Conservation (phyloP, 768 basidiomycete genomes). For the Cystofilobasidium capitatum region DNA sequence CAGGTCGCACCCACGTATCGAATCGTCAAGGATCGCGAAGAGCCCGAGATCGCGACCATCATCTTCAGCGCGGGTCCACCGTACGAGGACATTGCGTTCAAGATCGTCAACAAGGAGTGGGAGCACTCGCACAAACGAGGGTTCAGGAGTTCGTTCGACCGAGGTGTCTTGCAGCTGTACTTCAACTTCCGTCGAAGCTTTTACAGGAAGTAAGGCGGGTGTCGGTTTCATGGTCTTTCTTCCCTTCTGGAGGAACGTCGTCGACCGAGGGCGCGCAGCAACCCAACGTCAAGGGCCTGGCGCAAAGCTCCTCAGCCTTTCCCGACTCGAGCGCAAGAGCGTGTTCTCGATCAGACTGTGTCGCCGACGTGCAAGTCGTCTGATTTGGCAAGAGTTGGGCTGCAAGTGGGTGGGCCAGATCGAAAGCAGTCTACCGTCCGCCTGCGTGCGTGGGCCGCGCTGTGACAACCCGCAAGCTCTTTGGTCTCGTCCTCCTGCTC, state of each 20-base stretch:
- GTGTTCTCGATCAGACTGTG: not conserved
- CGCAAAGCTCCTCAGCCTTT: not conserved
- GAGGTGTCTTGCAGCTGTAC: conserved; percentile 90
- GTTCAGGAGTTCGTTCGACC: conserved; percentile 92
- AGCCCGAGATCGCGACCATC: conserved; percentile 86
- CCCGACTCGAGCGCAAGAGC: not conserved
- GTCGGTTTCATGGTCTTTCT: not conserved
- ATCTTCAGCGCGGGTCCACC: conserved; percentile 95
- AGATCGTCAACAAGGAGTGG: conserved; percentile 96
- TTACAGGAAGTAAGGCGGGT: conserved; percentile 22
- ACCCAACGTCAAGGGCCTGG: not conserved
- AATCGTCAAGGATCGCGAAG: conserved; percentile 84
- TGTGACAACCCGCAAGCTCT: no score
- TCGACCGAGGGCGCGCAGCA: not conserved
- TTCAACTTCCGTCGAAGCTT: conserved; percentile 93
- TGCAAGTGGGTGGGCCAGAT: no score
- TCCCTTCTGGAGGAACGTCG: not conserved
- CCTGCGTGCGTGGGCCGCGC: no score
- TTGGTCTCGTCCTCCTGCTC: no score
- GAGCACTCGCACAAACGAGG: conserved; percentile 96
- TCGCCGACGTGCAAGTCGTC: no score
- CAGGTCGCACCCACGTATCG: conserved; percentile 77
- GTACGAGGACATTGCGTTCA: conserved; percentile 97
- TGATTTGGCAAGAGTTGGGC: no score
- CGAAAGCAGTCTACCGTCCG: no score